Evolutionary conservation across 768 basidiomycete species (phyloP).

Genomic region (Mycena rebaudengoi): DNA sequence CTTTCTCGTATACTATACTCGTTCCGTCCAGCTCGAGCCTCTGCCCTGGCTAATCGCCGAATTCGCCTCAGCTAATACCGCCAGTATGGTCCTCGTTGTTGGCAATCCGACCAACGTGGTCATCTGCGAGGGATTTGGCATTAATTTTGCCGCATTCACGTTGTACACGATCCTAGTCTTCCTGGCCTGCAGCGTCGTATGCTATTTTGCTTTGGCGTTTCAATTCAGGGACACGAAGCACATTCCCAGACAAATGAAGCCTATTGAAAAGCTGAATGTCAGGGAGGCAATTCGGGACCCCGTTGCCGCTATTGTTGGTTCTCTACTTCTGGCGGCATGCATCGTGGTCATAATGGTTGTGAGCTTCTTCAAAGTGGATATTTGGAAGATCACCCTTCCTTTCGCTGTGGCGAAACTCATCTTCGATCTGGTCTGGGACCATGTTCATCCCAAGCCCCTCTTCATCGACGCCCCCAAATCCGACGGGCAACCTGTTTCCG

Average conservation of each 20-base stretch:
- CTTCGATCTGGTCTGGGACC: slow-evolving; percentile 71
- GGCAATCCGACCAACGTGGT: slow-evolving; percentile 96
- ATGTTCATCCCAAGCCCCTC: slow-evolving; percentile 46
- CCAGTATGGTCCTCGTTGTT: slow-evolving; percentile 77
- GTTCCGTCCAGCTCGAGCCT: slow-evolving; percentile 65
- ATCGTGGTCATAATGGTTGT: slow-evolving; percentile 77
- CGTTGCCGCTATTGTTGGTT: slow-evolving; percentile 76
- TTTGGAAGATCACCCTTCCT: slow-evolving; percentile 86
- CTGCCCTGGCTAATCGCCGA: slow-evolving; percentile 77
- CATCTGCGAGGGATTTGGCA: slow-evolving; percentile 83
- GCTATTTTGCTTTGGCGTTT: slow-evolving; percentile 60
- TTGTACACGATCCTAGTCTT: slow-evolving; percentile 87
- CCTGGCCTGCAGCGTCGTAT: slow-evolving; percentile 67
- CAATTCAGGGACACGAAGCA: slow-evolving; percentile 65
- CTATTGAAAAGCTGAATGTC: slow-evolving; percentile 52
- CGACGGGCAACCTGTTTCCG: slow-evolving; percentile 12
- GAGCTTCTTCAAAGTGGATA: slow-evolving; percentile 78
- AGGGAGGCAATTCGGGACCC: slow-evolving; percentile 76
- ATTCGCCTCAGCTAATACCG: slow-evolving; percentile 83
- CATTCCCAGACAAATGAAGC: slow-evolving; percentile 56
- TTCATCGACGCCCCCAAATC: slow-evolving; percentile 22
- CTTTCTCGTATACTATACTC: slow-evolving; percentile 89
- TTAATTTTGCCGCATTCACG: slow-evolving; percentile 82
- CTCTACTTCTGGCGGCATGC: slow-evolving; percentile 68
- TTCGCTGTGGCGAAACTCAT: slow-evolving; percentile 77